Percentiles rank a stretch among this genome's conserved stretches.
phyloP scores from a whole-genome alignment of 805 yeast genomes.

The Phaffomyces opuntiae region DNA sequence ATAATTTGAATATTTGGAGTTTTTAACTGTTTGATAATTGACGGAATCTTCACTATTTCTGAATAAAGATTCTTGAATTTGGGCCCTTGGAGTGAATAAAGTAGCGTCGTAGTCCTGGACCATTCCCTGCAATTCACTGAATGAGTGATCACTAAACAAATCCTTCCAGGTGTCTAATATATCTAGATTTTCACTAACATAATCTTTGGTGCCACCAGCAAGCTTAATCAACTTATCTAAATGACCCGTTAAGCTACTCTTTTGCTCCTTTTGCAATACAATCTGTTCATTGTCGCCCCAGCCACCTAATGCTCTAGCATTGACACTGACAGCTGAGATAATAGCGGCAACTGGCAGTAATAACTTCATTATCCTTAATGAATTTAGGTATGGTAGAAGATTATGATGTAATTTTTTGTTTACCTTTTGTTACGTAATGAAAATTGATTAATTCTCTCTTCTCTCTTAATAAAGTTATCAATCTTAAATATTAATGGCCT shows the following conservation, averaged over 20 bases:
- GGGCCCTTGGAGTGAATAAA: slow-evolving; percentile 12
- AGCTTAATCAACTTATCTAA: not conserved
- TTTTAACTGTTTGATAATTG: not conserved
- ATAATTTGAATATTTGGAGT: slow-evolving; percentile 10
- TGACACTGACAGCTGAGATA: not conserved
- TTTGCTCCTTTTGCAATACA: not conserved
- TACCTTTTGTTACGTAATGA: not conserved
- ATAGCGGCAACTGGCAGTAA: not conserved
- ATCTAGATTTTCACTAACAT: slow-evolving; percentile 7
- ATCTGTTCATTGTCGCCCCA: not conserved
- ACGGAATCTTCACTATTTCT: not conserved
- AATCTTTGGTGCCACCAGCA: slow-evolving; percentile 3
- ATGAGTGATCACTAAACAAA: slow-evolving; percentile 25
- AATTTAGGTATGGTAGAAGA: not conserved
- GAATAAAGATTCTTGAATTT: slow-evolving; percentile 7
- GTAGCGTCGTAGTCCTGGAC: slow-evolving; percentile 8
- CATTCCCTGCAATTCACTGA: slow-evolving; percentile 7
- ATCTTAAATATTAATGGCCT: slow-evolving; percentile 3
- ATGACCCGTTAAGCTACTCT: not conserved
- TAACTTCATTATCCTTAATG: not conserved
- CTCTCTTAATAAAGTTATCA: no score
- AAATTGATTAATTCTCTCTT: no score
- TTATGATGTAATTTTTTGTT: not conserved
- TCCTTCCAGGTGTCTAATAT: slow-evolving; percentile 25
- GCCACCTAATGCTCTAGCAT: not conserved